These are phyloP conservation scores for Penicillium alfredii DNA, from an alignment of 495 filamentous ascomycete genomes.

Conservation along the genomic window DNA sequence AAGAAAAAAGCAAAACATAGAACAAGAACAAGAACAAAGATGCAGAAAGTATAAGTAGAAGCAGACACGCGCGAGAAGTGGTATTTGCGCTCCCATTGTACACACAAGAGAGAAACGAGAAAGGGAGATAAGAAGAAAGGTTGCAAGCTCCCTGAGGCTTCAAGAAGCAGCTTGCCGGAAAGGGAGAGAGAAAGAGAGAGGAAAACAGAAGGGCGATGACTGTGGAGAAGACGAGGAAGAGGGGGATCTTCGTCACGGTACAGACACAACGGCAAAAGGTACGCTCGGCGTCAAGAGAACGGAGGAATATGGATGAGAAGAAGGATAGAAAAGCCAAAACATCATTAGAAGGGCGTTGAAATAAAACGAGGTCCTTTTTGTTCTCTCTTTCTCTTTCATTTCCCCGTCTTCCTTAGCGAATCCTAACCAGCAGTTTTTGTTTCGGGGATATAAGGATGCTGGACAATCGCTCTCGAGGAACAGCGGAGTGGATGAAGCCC, in stretches of 20 bases:
- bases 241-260: too few species aligned
- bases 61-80: constrained; percentile 23
- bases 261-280: too few species aligned
- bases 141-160: background rate
- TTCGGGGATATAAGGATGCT: too few species aligned
- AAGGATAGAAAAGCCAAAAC: background rate
- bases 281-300: background rate
- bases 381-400: background rate
- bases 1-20: constrained; percentile 9
- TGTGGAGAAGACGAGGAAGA: background rate
- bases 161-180: background rate
- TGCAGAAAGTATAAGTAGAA: too few species aligned
- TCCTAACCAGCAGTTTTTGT: too few species aligned
- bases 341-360: background rate
- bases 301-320: background rate
- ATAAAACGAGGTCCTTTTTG: too few species aligned
- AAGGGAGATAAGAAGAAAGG: constrained; percentile 5
- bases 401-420: background rate
- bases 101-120: constrained; percentile 25
- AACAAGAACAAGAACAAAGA: constrained; percentile 10
- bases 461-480: too few species aligned
- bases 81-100: constrained; percentile 50
- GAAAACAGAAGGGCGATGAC: background rate
- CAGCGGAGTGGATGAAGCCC: too few species aligned
- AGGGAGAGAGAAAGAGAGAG: constrained; percentile 1